Conservation (phyloP, 805 yeast genomes). For the Nakazawaea laoshanensis region DNA sequence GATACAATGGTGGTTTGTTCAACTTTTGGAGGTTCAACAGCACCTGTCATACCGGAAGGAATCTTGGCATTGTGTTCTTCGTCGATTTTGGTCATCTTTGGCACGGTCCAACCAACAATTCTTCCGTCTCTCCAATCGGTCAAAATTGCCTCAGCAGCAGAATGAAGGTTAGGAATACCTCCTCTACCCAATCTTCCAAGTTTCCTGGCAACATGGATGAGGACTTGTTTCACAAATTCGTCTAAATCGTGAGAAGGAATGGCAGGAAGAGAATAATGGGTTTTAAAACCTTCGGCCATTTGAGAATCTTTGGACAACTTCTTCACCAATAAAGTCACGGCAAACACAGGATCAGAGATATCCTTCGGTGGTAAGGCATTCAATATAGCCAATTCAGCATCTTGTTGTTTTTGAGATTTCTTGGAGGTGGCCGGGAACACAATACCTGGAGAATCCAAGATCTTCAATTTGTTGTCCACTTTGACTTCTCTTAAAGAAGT, state of each 20-base stretch:
- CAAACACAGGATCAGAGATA: constrained; percentile 76
- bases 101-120: constrained; percentile 83
- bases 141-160: constrained; percentile 76
- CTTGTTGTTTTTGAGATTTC: constrained; percentile 53
- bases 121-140: constrained; percentile 98
- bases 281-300: constrained; percentile 70
- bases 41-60: constrained; percentile 25
- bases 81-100: constrained; percentile 36
- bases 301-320: constrained; percentile 65
- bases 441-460: constrained; percentile 95
- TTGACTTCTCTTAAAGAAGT: constrained; percentile 87
- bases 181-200: constrained; percentile 90
- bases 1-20: constrained; percentile 76
- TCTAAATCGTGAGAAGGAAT: constrained; percentile 64
- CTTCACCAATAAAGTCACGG: constrained; percentile 69
- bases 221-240: constrained; percentile 74
- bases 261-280: constrained; percentile 73
- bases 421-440: constrained; percentile 69
- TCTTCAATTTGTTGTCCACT: constrained; percentile 79
- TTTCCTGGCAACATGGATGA: constrained; percentile 87
- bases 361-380: constrained; percentile 87
- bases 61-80: constrained; percentile 30
- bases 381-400: constrained; percentile 81
- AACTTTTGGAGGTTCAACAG: constrained; percentile 32
- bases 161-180: constrained; percentile 82